Percentiles rank a stretch among this genome's conserved stretches.
These are phyloP conservation scores for Aspergillus unguis DNA, from an alignment of 2,329 filamentous ascomycete genomes.

Conservation along the genomic window DNA sequence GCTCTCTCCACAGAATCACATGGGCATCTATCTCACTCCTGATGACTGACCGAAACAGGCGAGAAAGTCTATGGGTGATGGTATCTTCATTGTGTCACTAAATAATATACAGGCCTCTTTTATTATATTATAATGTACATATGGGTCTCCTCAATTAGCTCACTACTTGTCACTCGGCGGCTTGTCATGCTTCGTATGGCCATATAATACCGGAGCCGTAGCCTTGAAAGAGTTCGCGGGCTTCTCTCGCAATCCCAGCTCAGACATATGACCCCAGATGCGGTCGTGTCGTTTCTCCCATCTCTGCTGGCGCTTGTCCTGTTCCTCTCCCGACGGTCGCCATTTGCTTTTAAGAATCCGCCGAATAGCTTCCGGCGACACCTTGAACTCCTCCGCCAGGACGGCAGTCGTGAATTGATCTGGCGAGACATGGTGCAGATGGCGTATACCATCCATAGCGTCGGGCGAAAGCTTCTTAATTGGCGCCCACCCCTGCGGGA, in stretches of 20 bases:
- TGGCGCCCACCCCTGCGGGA: conserved; percentile 74
- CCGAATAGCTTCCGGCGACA: conserved; percentile 83
- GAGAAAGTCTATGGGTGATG: too few species aligned
- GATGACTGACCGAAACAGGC: too few species aligned
- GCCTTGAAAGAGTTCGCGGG: conserved; percentile 26
- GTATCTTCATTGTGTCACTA: too few species aligned
- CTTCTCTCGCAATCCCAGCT: conserved; percentile 55
- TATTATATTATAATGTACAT: background rate
- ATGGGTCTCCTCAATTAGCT: background rate
- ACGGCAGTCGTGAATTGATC: conserved; percentile 69
- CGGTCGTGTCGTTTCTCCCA: conserved; percentile 46
- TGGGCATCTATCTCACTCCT: too few species aligned
- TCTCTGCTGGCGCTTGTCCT: conserved; percentile 38
- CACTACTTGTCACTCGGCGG: background rate
- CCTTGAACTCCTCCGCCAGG: conserved; percentile 73
- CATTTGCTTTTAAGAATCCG: conserved; percentile 68
- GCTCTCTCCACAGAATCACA: too few species aligned
- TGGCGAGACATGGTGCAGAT: conserved; percentile 73
- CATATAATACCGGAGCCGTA: conserved; percentile 25
- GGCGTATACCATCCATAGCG: conserved; percentile 82
- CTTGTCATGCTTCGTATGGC: conserved; percentile 8
- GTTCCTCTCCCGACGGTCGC: conserved; percentile 39
- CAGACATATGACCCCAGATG: conserved; percentile 46
- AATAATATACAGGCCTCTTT: too few species aligned
- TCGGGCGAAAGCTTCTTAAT: conserved; percentile 87